phyloP scores from a whole-genome alignment of 345 rosid species.

The Aquilaria malaccensis region DNA sequence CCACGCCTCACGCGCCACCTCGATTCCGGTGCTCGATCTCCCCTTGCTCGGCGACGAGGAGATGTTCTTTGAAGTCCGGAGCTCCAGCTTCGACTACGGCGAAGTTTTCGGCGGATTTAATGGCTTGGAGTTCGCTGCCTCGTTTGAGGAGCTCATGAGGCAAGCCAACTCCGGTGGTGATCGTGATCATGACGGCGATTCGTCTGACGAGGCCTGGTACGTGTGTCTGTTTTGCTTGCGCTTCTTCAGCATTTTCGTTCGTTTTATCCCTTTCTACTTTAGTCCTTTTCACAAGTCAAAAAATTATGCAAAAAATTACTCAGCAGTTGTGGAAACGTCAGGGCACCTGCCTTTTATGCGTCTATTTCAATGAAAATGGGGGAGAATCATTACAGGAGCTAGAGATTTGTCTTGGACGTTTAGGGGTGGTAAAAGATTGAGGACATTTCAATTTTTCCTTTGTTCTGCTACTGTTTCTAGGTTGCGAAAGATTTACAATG shows the following conservation, averaged over 20 bases:
- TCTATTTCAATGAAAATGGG: too few relatives aligned
- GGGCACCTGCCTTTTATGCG: too few relatives aligned
- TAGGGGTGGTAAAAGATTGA: too few relatives aligned
- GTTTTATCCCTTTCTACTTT: neutral
- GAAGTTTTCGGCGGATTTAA: conserved; percentile 72
- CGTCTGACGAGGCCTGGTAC: conserved; percentile 86
- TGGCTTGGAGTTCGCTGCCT: conserved; percentile 51
- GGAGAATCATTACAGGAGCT: too few relatives aligned
- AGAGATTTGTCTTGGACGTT: too few relatives aligned
- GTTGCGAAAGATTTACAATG: too few relatives aligned
- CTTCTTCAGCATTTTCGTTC: neutral
- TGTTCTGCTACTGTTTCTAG: too few relatives aligned
- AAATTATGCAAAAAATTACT: too few relatives aligned
- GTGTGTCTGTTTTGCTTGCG: conserved; percentile 2
- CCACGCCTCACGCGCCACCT: conserved; percentile 69
- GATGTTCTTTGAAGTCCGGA: conserved; percentile 55
- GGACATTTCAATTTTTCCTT: too few relatives aligned
- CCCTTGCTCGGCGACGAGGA: conserved; percentile 41
- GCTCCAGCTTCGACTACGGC: conserved; percentile 51
- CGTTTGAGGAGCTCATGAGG: conserved; percentile 39
- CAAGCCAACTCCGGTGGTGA: conserved; percentile 24
- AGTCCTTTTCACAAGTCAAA: too few relatives aligned
- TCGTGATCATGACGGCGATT: conserved; percentile 23
- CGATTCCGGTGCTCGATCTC: conserved; percentile 91
- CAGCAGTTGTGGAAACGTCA: too few relatives aligned